A percentile compares a stretch with the other conserved stretches of the same genome.
Conservation (phyloP, 768 basidiomycete species). For the Leccinum pellstonianum region DNA sequence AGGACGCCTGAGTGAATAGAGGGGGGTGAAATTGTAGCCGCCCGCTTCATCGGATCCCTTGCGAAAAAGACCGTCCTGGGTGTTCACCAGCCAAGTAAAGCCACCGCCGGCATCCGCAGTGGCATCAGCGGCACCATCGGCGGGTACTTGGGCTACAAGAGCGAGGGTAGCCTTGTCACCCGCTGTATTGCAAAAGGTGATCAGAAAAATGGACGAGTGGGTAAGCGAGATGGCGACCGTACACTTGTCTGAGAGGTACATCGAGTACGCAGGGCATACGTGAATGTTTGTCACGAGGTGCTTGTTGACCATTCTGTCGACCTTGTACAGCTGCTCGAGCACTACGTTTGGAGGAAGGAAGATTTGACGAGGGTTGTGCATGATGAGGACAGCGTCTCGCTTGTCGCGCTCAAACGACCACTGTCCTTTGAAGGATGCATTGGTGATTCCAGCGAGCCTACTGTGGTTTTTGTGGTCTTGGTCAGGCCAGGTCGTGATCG, state of each 20-base stretch:
- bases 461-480: slow-evolving; percentile 1
- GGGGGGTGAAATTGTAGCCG: slow-evolving; percentile 16
- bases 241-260: slow-evolving; percentile 34
- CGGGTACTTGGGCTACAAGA: slow-evolving; percentile 15
- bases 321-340: slow-evolving; percentile 26
- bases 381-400: slow-evolving; percentile 33
- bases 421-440: slow-evolving; percentile 31
- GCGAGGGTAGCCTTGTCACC: slow-evolving; percentile 25
- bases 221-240: background rate
- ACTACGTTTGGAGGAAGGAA: slow-evolving; percentile 23
- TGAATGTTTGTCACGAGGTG: slow-evolving; percentile 32
- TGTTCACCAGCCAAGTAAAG: slow-evolving; percentile 21
- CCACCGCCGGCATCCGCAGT: background rate
- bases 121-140: background rate
- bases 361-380: slow-evolving; percentile 29
- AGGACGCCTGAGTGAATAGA: slow-evolving; percentile 22
- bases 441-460: slow-evolving; percentile 17
- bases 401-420: slow-evolving; percentile 31
- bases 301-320: slow-evolving; percentile 30
- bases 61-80: slow-evolving; percentile 19
- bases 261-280: slow-evolving; percentile 32
- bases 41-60: slow-evolving; percentile 17
- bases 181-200: slow-evolving; percentile 6
- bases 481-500: background rate
- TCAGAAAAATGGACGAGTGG: background rate